Percentiles rank a stretch among this genome's conserved stretches.
Conservation (phyloP, 768 basidiomycete genomes). For the Suillus paluster region DNA sequence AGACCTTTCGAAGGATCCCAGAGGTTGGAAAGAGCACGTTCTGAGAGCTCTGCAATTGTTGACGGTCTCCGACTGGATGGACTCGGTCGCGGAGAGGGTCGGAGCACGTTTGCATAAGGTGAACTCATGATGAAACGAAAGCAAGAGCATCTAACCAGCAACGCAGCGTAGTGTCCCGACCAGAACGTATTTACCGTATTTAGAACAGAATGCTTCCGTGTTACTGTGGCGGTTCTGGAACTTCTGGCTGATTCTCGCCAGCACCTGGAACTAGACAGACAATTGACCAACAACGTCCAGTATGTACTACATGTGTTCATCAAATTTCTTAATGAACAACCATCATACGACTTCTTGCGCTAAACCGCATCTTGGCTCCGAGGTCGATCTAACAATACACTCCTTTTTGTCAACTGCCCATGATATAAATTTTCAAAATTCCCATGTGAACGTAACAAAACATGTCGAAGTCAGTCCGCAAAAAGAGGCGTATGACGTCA, state of each 20-base stretch:
- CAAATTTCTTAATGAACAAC: background rate
- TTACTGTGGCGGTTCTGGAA: slow-evolving; percentile 10
- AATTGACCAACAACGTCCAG: background rate
- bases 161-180: slow-evolving; percentile 8
- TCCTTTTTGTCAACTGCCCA: background rate
- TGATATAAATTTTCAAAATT: background rate
- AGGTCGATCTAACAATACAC: background rate
- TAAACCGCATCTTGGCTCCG: background rate
- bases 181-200: slow-evolving; percentile 11
- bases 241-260: background rate
- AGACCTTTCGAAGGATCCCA: slow-evolving; percentile 64
- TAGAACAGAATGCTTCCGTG: background rate
- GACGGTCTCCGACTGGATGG: slow-evolving; percentile 46
- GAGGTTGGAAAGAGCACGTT: slow-evolving; percentile 56
- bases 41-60: slow-evolving; percentile 69
- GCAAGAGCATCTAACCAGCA: slow-evolving; percentile 5
- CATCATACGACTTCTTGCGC: background rate
- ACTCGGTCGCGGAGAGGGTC: slow-evolving; percentile 12
- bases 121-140: slow-evolving; percentile 19
- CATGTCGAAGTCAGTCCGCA: background rate
- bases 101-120: slow-evolving; percentile 7
- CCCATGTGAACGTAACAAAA: background rate
- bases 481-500: background rate
- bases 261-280: background rate
- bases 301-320: background rate